Percentiles rank a stretch among this genome's conserved stretches.
Conservation (phyloP, 495 filamentous ascomycete genomes). For the Neurospora hispaniola region DNA sequence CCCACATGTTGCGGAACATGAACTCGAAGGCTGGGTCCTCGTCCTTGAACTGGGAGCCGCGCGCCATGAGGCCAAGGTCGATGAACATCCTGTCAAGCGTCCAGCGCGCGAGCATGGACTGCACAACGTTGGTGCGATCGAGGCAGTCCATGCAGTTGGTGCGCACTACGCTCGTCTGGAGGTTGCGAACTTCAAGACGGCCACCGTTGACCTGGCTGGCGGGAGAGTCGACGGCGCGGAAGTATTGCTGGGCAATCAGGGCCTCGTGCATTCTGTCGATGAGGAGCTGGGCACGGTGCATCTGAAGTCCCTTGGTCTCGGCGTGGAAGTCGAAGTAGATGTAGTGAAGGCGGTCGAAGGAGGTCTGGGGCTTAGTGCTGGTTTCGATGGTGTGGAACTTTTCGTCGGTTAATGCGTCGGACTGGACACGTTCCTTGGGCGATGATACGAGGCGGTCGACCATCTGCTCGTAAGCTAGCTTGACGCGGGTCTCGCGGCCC, state of each 20-base stretch:
- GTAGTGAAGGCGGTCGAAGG: constrained; percentile 80
- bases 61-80: constrained; percentile 64
- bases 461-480: constrained; percentile 85
- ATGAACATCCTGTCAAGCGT: constrained; percentile 76
- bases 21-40: constrained; percentile 70
- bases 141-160: constrained; percentile 99
- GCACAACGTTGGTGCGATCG: constrained; percentile 94
- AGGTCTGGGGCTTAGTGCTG: constrained; percentile 36
- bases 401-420: constrained; percentile 51
- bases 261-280: constrained; percentile 67
- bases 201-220: constrained; percentile 46
- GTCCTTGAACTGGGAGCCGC: constrained; percentile 56
- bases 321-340: constrained; percentile 98
- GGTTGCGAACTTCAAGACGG: constrained; percentile 63
- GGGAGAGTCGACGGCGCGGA: constrained; percentile 81
- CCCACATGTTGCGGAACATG: constrained; percentile 93
- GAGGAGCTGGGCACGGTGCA: constrained; percentile 83
- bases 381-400: constrained; percentile 73
- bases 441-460: constrained; percentile 62
- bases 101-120: constrained; percentile 86
- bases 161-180: constrained; percentile 77
- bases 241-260: constrained; percentile 71
- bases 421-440: constrained; percentile 50
- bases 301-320: constrained; percentile 87
- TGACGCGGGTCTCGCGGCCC: constrained; percentile 76